These are phyloP conservation scores for Rhodotorula diobovata DNA, from an alignment of 768 basidiomycete species.

Conservation along the genomic window DNA sequence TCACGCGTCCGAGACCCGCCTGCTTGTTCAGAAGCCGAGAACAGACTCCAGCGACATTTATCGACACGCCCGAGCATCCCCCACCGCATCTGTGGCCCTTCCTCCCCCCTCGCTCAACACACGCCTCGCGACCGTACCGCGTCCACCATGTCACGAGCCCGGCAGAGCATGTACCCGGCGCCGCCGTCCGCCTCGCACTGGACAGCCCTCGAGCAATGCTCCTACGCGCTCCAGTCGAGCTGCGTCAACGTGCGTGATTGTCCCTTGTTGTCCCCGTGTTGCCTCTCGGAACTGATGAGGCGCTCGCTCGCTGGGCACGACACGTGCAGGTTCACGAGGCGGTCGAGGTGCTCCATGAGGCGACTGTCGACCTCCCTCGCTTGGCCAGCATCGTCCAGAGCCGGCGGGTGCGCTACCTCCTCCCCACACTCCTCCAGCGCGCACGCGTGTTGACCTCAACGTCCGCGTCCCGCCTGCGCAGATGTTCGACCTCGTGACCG, in stretches of 20 bases:
- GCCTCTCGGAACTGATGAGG: background rate
- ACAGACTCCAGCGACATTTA: no score
- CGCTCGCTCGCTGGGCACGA: background rate
- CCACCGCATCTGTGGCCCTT: no score
- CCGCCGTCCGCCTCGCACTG: constrained; percentile 22
- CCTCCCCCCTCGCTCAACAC: no score
- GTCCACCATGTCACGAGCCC: constrained; percentile 6
- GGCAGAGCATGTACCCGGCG: constrained; percentile 23
- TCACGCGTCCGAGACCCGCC: no score
- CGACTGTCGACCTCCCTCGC: constrained; percentile 24
- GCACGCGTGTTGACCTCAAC: background rate
- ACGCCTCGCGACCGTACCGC: no score
- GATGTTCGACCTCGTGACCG: constrained; percentile 30
- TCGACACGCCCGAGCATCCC: no score
- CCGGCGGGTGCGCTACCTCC: constrained; percentile 15
- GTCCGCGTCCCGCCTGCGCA: background rate
- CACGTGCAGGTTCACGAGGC: constrained; percentile 19
- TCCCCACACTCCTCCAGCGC: background rate
- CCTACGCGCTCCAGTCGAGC: background rate
- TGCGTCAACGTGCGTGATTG: constrained; percentile 3
- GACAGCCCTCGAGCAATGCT: constrained; percentile 15
- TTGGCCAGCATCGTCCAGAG: constrained; percentile 10
- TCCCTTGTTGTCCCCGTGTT: background rate
- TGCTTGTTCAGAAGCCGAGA: no score
- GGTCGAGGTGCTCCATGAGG: constrained; percentile 10